Conservation (phyloP, 768 basidiomycete genomes). For the Lactifluus hygrophoroides region DNA sequence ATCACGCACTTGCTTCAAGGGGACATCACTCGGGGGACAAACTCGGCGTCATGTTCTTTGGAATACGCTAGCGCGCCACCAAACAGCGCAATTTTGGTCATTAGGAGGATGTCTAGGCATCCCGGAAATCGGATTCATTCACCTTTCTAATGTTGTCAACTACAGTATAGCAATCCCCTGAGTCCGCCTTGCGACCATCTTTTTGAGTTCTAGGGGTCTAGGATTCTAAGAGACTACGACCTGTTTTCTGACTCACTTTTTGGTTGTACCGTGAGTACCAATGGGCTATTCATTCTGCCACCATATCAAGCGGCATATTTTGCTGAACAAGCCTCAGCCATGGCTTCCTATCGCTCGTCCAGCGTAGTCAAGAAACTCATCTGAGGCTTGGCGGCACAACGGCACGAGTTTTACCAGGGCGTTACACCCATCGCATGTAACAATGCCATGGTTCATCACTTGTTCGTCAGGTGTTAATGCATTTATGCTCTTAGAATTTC, state of each 20-base stretch:
- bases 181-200: not conserved
- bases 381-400: not conserved
- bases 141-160: not conserved
- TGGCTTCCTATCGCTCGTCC: not conserved
- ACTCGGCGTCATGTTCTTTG: not conserved
- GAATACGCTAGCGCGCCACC: not conserved
- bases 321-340: not conserved
- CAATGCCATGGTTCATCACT: not conserved
- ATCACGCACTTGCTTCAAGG: not conserved
- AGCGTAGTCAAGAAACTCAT: not conserved
- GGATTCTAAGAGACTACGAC: not conserved
- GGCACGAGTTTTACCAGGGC: not conserved
- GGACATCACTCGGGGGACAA: not conserved
- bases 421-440: not conserved
- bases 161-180: too few relatives aligned
- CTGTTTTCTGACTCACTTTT: not conserved
- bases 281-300: not conserved
- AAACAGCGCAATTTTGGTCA: not conserved
- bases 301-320: not conserved
- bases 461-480: not conserved
- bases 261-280: not conserved
- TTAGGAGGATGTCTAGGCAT: not conserved
- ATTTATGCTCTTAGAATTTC: not conserved
- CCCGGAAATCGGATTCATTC: not conserved
- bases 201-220: not conserved